Evolutionary conservation across 805 yeast species (phyloP).

Genomic region (Starmerella gropengiesseri): DNA sequence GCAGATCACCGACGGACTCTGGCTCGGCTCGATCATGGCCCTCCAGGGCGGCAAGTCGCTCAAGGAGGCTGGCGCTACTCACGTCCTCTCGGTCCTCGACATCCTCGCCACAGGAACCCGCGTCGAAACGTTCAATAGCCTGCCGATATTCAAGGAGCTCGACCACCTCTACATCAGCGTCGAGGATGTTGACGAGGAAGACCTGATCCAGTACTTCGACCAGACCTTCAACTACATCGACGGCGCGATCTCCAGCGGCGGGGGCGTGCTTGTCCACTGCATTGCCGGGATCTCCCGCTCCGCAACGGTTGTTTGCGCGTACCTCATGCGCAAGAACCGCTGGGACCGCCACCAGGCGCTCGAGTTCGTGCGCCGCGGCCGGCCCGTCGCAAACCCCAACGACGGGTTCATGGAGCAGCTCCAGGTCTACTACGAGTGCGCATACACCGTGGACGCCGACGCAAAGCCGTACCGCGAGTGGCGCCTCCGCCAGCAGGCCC

Average conservation of each 20-base stretch:
- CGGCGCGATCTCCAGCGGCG: slow-evolving; percentile 33
- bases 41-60: slow-evolving; percentile 45
- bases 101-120: slow-evolving; percentile 10
- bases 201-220: slow-evolving; percentile 54
- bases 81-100: slow-evolving; percentile 58
- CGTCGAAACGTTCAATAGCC: slow-evolving; percentile 7
- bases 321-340: slow-evolving; percentile 70
- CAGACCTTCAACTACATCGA: slow-evolving; percentile 58
- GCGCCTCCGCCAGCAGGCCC: slow-evolving; percentile 28
- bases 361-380: slow-evolving; percentile 61
- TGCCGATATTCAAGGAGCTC: slow-evolving; percentile 12
- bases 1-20: slow-evolving; percentile 70
- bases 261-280: slow-evolving; percentile 35
- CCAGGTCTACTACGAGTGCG: slow-evolving; percentile 43
- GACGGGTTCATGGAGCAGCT: slow-evolving; percentile 65
- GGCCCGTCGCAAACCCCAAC: slow-evolving; percentile 57
- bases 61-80: slow-evolving; percentile 47
- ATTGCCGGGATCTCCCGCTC: slow-evolving; percentile 92
- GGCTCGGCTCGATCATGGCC: slow-evolving; percentile 63
- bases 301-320: slow-evolving; percentile 76
- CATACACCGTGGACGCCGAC: slow-evolving; percentile 27
- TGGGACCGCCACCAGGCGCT: slow-evolving; percentile 46
- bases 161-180: slow-evolving; percentile 37
- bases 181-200: slow-evolving; percentile 59
- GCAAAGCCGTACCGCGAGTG: slow-evolving; percentile 33